Percentiles rank a stretch among this genome's conserved stretches.
Evolutionary conservation across 2,329 filamentous ascomycete species (phyloP).

Genomic region (Gremmenia infestans): DNA sequence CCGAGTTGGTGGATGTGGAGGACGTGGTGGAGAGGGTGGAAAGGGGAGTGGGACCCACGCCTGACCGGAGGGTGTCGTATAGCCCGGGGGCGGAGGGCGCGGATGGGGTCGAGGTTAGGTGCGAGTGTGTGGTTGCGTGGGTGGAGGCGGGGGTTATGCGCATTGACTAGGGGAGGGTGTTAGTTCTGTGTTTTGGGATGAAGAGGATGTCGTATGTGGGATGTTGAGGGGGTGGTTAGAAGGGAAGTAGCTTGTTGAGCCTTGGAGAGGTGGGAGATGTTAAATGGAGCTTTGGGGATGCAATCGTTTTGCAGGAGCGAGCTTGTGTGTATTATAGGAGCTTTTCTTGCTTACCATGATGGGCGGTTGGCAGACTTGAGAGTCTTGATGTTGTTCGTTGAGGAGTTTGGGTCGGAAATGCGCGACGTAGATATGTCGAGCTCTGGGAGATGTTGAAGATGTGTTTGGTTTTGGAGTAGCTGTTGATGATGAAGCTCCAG

Average conservation of each 20-base stretch:
- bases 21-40: constrained; percentile 34
- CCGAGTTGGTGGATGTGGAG: constrained; percentile 36
- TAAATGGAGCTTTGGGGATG: not conserved
- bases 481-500: constrained; percentile 19
- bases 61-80: constrained; percentile 86
- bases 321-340: not conserved
- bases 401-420: not conserved
- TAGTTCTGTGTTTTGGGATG: not conserved
- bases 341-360: constrained; percentile 24
- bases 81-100: constrained; percentile 90
- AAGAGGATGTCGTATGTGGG: too few relatives aligned
- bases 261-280: not conserved
- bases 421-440: not conserved
- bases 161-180: constrained; percentile 54
- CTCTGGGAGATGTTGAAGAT: not conserved
- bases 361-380: not conserved
- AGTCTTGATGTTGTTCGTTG: constrained; percentile 2
- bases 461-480: constrained; percentile 1
- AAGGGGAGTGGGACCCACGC: constrained; percentile 60
- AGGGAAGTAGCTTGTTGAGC: not conserved
- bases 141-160: constrained; percentile 73
- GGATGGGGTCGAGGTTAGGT: constrained; percentile 51
- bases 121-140: constrained; percentile 53
- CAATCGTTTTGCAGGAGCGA: not conserved
- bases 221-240: not conserved